phyloP scores from a whole-genome alignment of 306 rosid genomes.

The Abrus pulchellus region DNA sequence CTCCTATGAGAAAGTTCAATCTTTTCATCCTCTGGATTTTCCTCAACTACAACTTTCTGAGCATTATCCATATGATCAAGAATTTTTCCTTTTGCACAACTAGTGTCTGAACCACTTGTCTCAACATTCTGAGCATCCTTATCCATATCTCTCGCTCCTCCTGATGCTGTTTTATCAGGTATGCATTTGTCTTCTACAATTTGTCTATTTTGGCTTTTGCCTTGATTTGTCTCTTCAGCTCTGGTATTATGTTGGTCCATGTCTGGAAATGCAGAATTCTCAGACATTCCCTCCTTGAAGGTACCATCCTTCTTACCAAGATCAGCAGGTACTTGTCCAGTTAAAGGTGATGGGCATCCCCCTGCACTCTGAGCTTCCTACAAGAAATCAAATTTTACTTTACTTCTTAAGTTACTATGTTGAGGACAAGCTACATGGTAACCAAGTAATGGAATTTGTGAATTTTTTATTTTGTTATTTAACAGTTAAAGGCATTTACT shows the following conservation, averaged over 20 bases:
- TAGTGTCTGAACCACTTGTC: slow-evolving; percentile 89
- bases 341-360: slow-evolving; percentile 59
- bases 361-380: slow-evolving; percentile 77
- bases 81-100: slow-evolving; percentile 77
- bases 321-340: slow-evolving; percentile 56
- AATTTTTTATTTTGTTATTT: slow-evolving; percentile 33
- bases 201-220: slow-evolving; percentile 54
- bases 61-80: slow-evolving; percentile 59
- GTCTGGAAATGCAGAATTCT: slow-evolving; percentile 73
- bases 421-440: slow-evolving; percentile 49
- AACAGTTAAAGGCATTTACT: slow-evolving; percentile 30
- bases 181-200: slow-evolving; percentile 62
- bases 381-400: slow-evolving; percentile 64
- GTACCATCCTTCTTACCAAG: slow-evolving; percentile 58
- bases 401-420: slow-evolving; percentile 52
- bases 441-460: slow-evolving; percentile 47
- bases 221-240: slow-evolving; percentile 59
- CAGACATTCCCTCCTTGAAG: slow-evolving; percentile 77
- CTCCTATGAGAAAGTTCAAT: slow-evolving; percentile 69
- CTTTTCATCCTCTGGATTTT: slow-evolving; percentile 77
- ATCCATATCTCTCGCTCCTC: slow-evolving; percentile 58
- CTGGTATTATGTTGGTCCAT: slow-evolving; percentile 57
- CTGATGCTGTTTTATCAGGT: slow-evolving; percentile 57
- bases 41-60: slow-evolving; percentile 60
- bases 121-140: slow-evolving; percentile 81